Conservation (phyloP, 192 early-diverging fungal genomes). For the Spizellomyces sp. region DNA sequence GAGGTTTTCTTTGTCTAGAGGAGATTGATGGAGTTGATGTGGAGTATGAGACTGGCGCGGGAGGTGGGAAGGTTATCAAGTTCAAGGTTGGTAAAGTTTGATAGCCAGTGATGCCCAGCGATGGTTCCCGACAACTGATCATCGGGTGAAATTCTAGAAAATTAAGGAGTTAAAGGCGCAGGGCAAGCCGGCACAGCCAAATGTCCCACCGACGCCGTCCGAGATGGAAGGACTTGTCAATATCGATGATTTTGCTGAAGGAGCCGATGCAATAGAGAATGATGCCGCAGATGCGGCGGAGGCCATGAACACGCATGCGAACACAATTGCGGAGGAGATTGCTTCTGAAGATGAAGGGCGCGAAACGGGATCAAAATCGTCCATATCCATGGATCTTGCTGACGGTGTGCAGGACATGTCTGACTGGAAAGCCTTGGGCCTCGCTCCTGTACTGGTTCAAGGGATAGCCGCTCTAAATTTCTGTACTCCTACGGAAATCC, state of each 20-base stretch:
- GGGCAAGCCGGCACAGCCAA: neutral
- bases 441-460: slow-evolving; percentile 61
- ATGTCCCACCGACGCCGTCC: slow-evolving; percentile 13
- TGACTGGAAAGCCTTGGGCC: slow-evolving; percentile 68
- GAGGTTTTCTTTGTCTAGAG: slow-evolving; percentile 85
- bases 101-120: no score
- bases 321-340: neutral
- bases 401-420: slow-evolving; percentile 16
- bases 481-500: slow-evolving; percentile 82
- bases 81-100: slow-evolving; percentile 59
- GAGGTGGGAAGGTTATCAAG: slow-evolving; percentile 68
- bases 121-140: no score
- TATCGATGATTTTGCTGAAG: slow-evolving; percentile 1
- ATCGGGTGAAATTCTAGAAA: slow-evolving; percentile 5
- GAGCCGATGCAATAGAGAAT: slow-evolving; percentile 17
- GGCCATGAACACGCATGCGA: slow-evolving; percentile 1
- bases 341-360: slow-evolving; percentile 19
- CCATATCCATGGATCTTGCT: neutral
- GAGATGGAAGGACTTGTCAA: slow-evolving; percentile 81
- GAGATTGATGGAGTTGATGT: slow-evolving; percentile 86
- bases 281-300: slow-evolving; percentile 20
- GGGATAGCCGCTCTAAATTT: slow-evolving; percentile 77
- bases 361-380: neutral
- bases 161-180: neutral
- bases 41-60: slow-evolving; percentile 62